These are phyloP conservation scores for Xanthoparmelia taractica DNA, from an alignment of 495 filamentous ascomycete species.

Conservation along the genomic window DNA sequence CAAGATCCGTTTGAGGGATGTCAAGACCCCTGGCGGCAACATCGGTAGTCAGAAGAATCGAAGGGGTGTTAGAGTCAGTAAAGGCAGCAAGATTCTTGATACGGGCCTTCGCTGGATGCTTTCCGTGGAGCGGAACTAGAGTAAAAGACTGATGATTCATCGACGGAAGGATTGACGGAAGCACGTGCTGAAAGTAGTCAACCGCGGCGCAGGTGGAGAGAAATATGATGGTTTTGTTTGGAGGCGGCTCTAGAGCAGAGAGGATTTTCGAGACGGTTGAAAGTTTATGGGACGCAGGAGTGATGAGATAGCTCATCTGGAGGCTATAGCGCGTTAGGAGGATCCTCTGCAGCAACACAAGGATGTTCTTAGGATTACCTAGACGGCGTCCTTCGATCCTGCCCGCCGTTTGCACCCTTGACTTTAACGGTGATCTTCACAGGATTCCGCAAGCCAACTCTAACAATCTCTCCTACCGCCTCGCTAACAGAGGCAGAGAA, in stretches of 20 bases:
- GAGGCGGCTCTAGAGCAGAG: constrained; percentile 56
- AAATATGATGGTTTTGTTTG: constrained; percentile 83
- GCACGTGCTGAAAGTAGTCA: constrained; percentile 76
- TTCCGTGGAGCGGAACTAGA: constrained; percentile 80
- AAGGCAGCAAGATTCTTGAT: constrained; percentile 77
- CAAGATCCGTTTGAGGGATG: constrained; percentile 89
- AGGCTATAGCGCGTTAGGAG: constrained; percentile 38
- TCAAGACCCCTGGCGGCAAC: constrained; percentile 83
- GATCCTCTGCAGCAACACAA: not conserved
- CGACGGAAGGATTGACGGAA: constrained; percentile 53
- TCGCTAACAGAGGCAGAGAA: constrained; percentile 92
- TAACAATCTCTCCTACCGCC: constrained; percentile 83
- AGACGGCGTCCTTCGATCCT: constrained; percentile 83
- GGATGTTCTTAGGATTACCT: constrained; percentile 31
- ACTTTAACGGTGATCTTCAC: constrained; percentile 91
- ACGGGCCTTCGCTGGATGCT: constrained; percentile 70
- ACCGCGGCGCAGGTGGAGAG: constrained; percentile 93
- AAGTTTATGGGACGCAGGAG: constrained; percentile 67
- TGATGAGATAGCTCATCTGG: constrained; percentile 81
- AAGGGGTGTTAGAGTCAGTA: constrained; percentile 54
- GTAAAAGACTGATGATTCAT: constrained; percentile 49
- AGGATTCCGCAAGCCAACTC: constrained; percentile 85
- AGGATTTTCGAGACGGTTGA: constrained; percentile 66
- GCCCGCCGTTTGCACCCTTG: constrained; percentile 60
- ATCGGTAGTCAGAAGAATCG: constrained; percentile 80